These are phyloP conservation scores for Stereocaulon alpinum DNA, from an alignment of 495 filamentous ascomycete genomes.

Conservation along the genomic window DNA sequence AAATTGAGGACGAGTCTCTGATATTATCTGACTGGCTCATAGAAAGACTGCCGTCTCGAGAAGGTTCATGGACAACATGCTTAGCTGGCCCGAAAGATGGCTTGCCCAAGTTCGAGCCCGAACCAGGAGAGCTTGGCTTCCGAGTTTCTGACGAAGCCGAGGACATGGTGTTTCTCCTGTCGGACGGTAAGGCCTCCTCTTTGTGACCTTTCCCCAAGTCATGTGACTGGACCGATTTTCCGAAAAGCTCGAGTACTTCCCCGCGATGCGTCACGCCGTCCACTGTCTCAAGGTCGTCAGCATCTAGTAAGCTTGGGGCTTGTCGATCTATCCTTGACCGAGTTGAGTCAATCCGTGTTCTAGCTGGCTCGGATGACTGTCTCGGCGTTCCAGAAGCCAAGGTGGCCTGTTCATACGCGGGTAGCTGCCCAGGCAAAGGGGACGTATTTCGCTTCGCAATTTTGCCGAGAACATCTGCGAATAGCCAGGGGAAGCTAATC, in stretches of 20 bases:
- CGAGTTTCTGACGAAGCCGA: too few species aligned
- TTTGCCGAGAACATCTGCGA: slow-evolving; percentile 58
- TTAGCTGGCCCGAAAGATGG: too few species aligned
- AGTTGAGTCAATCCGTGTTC: not conserved
- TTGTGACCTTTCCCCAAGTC: not conserved
- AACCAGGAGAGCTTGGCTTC: too few species aligned
- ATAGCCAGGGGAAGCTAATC: slow-evolving; percentile 92
- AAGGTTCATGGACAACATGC: not conserved
- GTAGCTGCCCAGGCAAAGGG: not conserved
- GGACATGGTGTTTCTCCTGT: not conserved
- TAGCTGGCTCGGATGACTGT: not conserved
- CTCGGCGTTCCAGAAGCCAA: not conserved
- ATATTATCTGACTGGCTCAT: not conserved
- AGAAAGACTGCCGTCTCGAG: not conserved
- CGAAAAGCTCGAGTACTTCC: slow-evolving; percentile 31
- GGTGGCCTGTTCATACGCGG: not conserved
- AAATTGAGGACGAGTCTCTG: not conserved
- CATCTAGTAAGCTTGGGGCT: slow-evolving; percentile 1
- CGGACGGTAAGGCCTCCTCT: not conserved
- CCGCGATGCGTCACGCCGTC: slow-evolving; percentile 31
- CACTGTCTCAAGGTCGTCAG: slow-evolving; percentile 21
- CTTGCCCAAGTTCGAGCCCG: too few species aligned
- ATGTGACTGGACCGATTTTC: not conserved
- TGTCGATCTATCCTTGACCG: not conserved
- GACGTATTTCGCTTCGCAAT: slow-evolving; percentile 43